Conservation (phyloP, 257 asterid genomes). For the Fraxinus pennsylvanica region DNA sequence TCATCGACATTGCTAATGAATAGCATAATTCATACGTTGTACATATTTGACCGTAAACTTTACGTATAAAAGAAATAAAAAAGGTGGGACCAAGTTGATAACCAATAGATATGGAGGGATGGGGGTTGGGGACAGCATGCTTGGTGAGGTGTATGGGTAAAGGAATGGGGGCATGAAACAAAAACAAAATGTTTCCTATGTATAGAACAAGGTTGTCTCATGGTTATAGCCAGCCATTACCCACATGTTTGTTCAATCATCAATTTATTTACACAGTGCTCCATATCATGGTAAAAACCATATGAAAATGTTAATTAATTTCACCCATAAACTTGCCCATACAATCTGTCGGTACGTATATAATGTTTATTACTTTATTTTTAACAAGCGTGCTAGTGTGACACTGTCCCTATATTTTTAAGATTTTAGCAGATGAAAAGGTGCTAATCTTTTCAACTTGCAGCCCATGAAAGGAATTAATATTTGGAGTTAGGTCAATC, state of each 20-base stretch:
- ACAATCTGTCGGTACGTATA: slow-evolving; percentile 12
- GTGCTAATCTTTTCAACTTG: too few species aligned
- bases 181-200: slow-evolving; percentile 44
- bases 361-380: background rate
- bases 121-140: slow-evolving; percentile 41
- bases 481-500: too few species aligned
- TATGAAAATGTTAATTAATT: slow-evolving; percentile 26
- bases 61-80: background rate
- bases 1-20: too few species aligned
- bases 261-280: slow-evolving; percentile 20
- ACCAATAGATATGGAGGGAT: background rate
- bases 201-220: slow-evolving; percentile 47
- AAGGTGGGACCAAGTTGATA: too few species aligned
- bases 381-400: slow-evolving; percentile 31
- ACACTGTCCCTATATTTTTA: too few species aligned
- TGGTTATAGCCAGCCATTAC: slow-evolving; percentile 30
- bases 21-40: too few species aligned
- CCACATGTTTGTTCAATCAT: slow-evolving; percentile 29
- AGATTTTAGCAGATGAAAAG: too few species aligned
- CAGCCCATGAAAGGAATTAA: too few species aligned
- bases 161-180: slow-evolving; percentile 39
- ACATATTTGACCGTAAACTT: background rate
- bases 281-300: slow-evolving; percentile 14
- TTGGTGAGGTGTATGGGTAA: slow-evolving; percentile 40
- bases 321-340: slow-evolving; percentile 46